Evolutionary conservation across 495 filamentous ascomycete genomes (phyloP), one percentile per base, ranked within the genome.

Genomic region (Aspergillus kassunensis): DNA sequence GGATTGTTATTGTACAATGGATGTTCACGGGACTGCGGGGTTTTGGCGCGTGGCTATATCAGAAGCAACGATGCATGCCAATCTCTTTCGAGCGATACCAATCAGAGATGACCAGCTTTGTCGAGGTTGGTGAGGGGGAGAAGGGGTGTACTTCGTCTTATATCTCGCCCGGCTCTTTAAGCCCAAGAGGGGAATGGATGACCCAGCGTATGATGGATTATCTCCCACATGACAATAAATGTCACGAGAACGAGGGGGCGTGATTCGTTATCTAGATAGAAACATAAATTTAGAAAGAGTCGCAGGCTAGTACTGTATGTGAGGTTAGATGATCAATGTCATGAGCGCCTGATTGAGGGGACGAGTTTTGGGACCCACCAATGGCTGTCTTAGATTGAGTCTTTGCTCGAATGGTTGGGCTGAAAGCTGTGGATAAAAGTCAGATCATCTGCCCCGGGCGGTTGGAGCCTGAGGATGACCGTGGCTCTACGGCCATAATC

Each of bases 1-100:
- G 35, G n/a, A 35, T 41, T 49, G 44, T 24, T 45, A 55, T 21
- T 53, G 42, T 53, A 40, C 39, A 58, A 37, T 43, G 47, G 47
- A 44, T 51, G 55, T 54, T 58, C 55, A 61, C 53, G 44, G 49
- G 55, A 61, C 55, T 61, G 59, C 59, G 59, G 59, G 59, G 59
- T 58, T 45, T 11, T 54, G 45, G 55, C 52, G 59, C 55, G 55
- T 62, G 59, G 59, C 49, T 51, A 49, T 51, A n/a, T n/a, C n/a
- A 51, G 29, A 55, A 34, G 19, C 39, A 47, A 21, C 29, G 16
- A 53, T 2, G 15, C 42, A 35, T 34, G 29, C 24, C 37, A 49
- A 20, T 44, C 7, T 21, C 35, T 21, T 40, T 33, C 24, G 16
- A 23, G 11, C 18, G 29, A n/a, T 27, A 25, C 34, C 44, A 54